Evolutionary conservation across 176 grass and related monocot genomes (phyloP).

Genomic region (Phoenix dactylifera): DNA sequence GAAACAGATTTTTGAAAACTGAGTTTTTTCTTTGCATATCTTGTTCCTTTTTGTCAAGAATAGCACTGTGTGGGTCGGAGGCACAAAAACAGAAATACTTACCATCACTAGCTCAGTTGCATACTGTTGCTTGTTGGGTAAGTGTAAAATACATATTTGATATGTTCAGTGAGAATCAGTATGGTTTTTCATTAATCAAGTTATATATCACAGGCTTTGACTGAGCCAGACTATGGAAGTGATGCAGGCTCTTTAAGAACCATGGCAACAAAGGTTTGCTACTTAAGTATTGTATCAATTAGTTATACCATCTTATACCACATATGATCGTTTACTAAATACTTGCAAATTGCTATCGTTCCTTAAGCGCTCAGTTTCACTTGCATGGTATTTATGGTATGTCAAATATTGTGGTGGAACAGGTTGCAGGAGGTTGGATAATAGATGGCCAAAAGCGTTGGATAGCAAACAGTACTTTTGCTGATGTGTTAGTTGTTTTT

Average conservation of each 20-base stretch:
- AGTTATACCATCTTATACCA: no score
- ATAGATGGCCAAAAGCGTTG: conserved; percentile 90
- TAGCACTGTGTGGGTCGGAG: conserved; percentile 87
- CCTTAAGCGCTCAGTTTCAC: neutral
- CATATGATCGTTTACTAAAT: no score
- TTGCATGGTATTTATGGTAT: neutral
- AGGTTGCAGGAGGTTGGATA: conserved; percentile 88
- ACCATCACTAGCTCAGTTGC: conserved; percentile 49
- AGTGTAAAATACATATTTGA: conserved; percentile 10
- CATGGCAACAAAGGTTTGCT: conserved; percentile 62
- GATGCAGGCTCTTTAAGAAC: conserved; percentile 77
- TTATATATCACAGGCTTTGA: conserved; percentile 55
- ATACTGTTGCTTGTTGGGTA: conserved; percentile 52
- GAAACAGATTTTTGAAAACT: no score
- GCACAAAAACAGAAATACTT: conserved; percentile 72
- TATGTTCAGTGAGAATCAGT: no score
- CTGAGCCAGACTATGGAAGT: conserved; percentile 88
- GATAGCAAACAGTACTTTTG: conserved; percentile 99
- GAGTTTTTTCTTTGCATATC: no score
- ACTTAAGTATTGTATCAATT: neutral
- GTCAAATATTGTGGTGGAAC: conserved; percentile 11
- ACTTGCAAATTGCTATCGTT: no score
- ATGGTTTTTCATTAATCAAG: neutral
- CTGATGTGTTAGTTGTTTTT: conserved; percentile 76
- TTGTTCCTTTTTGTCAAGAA: conserved; percentile 15